phyloP scores from a whole-genome alignment of 257 asterid genomes.

The Nicotiana attenuata region DNA sequence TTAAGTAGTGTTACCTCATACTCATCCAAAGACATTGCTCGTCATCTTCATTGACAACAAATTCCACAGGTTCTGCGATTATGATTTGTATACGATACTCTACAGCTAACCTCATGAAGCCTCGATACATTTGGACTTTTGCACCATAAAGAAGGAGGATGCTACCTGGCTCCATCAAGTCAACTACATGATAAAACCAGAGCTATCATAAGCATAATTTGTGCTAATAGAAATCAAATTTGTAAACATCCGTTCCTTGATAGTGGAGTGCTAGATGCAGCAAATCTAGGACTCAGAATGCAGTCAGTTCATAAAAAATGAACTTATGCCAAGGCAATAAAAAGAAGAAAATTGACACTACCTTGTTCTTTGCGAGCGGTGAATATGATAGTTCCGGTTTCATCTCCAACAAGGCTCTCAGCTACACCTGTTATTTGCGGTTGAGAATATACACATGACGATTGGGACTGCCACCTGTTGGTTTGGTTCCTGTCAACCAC shows the following conservation, averaged over 20 bases:
- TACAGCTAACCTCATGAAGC: conserved; percentile 3
- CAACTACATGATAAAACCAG: not conserved
- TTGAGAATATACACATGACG: not conserved
- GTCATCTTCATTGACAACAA: not conserved
- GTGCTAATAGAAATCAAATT: not conserved
- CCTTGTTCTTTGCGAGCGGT: not conserved
- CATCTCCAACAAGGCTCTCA: conserved; percentile 8
- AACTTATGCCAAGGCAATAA: not conserved
- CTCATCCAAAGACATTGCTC: not conserved
- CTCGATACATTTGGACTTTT: not conserved
- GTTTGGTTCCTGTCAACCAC: not conserved
- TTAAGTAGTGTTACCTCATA: not conserved
- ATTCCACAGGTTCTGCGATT: not conserved
- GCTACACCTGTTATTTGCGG: not conserved
- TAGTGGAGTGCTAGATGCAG: not conserved
- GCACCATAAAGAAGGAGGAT: not conserved
- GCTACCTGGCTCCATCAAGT: not conserved
- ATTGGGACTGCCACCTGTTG: not conserved
- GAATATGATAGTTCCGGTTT: not conserved
- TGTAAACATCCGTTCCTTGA: not conserved
- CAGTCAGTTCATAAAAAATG: not conserved
- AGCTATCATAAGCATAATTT: not conserved
- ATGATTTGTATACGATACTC: not conserved
- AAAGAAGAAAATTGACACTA: not conserved
- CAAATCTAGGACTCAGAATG: not conserved